Evolutionary conservation across 257 asterid genomes (phyloP), one percentile per base, ranked within the genome.

Genomic region (Solanum medicagineum): DNA sequence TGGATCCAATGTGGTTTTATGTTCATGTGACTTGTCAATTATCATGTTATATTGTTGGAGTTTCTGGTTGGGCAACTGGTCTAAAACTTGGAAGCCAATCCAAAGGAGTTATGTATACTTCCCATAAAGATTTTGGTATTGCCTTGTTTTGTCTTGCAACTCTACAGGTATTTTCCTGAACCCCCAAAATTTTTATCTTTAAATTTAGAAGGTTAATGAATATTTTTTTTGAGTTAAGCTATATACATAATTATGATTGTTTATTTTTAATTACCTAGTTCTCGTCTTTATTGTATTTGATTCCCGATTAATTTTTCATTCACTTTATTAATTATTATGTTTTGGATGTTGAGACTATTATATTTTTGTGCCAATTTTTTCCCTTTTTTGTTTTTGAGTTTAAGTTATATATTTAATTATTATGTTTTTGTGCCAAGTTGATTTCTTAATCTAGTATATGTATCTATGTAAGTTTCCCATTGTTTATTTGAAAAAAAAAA

Each of bases 1-100:
- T 95, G 9, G 98, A 96, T 88, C 98, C 98, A 2, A 86, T 90
- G 0, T 96, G 99, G 99, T 95, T 96, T 87, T 94, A 95, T 86
- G 91, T 91, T 42, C 99, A 95, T 81, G 85, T 90, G 68, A 88
- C 74, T 82, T 95, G 97, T 87, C 99, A 97, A 65, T 19, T 90
- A 26, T 91, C 98, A 29, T 93, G 95, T 17, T 95, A 94, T 44
- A 89, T 88, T 40, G 88, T 96, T 24, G 98, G 98, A 22, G 97
- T 96, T 85, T 92, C 96, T 22, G 99, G 98, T 8, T 96, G 97
- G 97, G 97, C 86, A 7, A 95, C 97, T 63, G 99, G 99, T 55
- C 89, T 97, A 24, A 93, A 88, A 86, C 95, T 97, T 10, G 98
- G 99, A 17, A 89, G 93, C 70, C 89, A 93, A 83, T 94, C 98